Evolutionary conservation across 306 rosid species (phyloP).

Genomic region (Cucurbita argyrosperma): DNA sequence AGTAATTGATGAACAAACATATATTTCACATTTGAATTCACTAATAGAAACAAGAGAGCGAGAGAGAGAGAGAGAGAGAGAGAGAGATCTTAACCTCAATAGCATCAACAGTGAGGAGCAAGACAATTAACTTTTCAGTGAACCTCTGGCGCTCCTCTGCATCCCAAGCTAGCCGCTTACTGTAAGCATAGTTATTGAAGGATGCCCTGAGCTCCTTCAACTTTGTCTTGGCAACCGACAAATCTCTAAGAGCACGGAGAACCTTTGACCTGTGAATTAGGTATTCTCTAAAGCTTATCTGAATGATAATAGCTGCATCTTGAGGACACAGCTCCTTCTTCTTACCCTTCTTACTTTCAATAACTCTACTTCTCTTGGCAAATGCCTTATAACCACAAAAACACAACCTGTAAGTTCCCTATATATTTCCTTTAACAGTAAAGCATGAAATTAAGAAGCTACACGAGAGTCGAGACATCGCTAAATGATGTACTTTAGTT

Average conservation of each 20-base stretch:
- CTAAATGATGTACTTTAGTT: background rate
- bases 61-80: background rate
- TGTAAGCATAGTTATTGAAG: conserved; percentile 62
- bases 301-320: conserved; percentile 79
- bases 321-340: conserved; percentile 75
- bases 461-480: background rate
- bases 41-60: background rate
- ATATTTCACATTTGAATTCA: background rate
- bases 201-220: conserved; percentile 61
- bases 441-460: background rate
- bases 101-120: conserved; percentile 82
- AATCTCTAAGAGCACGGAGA: conserved; percentile 72
- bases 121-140: conserved; percentile 70
- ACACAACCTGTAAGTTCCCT: conserved; percentile 3
- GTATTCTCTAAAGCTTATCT: conserved; percentile 55
- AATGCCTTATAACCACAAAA: conserved; percentile 44
- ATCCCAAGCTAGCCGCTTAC: conserved; percentile 40
- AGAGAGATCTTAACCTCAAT: conserved; percentile 39
- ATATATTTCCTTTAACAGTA: background rate
- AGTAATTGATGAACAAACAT: background rate
- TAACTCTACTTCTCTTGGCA: conserved; percentile 50
- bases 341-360: conserved; percentile 41
- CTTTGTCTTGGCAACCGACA: conserved; percentile 71
- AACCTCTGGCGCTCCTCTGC: conserved; percentile 69
- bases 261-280: conserved; percentile 64